phyloP scores from a whole-genome alignment of 352 stramenopile genomes.

The Globisporangium mamillatum region DNA sequence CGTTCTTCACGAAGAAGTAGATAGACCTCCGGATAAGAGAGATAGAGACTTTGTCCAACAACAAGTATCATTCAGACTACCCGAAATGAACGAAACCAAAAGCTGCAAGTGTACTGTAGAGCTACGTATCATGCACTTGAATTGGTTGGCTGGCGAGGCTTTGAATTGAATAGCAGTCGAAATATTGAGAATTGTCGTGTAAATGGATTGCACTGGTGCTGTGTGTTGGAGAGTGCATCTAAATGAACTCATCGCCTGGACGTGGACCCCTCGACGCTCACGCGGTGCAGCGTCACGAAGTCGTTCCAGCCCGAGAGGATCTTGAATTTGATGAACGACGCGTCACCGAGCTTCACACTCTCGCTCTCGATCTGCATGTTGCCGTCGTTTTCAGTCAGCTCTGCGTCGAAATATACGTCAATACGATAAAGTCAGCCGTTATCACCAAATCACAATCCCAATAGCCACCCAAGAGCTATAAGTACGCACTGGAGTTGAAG shows the following conservation, averaged over 20 bases:
- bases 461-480: background rate
- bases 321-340: conserved; percentile 83
- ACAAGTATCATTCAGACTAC: background rate
- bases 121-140: background rate
- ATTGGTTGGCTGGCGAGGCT: background rate
- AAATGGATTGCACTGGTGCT: background rate
- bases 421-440: background rate
- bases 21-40: conserved; percentile 18
- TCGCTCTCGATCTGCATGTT: conserved; percentile 81
- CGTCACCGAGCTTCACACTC: conserved; percentile 63
- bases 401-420: conserved; percentile 20
- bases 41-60: background rate
- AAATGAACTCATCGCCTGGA: conserved; percentile 22
- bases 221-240: background rate
- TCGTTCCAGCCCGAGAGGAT: conserved; percentile 82
- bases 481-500: conserved; percentile 63
- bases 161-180: background rate
- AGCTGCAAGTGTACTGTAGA: background rate
- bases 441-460: background rate
- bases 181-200: background rate
- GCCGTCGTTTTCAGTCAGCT: conserved; percentile 76
- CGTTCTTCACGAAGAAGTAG: conserved; percentile 82
- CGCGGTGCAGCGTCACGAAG: conserved; percentile 71
- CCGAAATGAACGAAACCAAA: background rate
- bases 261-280: conserved; percentile 79